Evolutionary conservation across 1,284 basidiomycete species (phyloP).

Genomic region (Naganishia sp.): DNA sequence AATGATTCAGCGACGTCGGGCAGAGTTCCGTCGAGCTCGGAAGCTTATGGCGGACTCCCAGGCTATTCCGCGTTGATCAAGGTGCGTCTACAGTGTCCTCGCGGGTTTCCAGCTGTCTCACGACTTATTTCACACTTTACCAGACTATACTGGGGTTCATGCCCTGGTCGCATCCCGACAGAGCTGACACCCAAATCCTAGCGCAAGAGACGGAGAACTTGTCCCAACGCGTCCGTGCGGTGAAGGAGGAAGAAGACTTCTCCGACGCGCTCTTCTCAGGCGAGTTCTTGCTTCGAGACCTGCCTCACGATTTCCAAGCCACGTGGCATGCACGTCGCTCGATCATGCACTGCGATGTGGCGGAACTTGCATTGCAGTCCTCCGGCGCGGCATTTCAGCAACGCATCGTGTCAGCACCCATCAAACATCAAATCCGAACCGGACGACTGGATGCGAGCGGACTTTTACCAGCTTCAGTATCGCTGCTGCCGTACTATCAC

Average conservation of each 20-base stretch:
- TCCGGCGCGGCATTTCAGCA: not conserved
- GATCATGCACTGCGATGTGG: not conserved
- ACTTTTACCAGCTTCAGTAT: not conserved
- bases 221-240: not conserved
- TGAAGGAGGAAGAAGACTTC: not conserved
- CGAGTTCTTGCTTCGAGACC: not conserved
- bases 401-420: not conserved
- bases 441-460: no score
- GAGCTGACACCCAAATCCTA: not conserved
- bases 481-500: not conserved
- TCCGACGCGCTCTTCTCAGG: not conserved
- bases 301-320: not conserved
- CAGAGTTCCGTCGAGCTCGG: no score
- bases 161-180: conserved; percentile 3
- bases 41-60: not conserved
- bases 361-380: not conserved
- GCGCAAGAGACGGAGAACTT: not conserved
- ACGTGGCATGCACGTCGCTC: not conserved
- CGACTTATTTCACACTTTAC: not conserved
- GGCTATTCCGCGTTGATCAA: not conserved
- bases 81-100: not conserved
- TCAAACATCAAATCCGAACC: no score
- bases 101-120: not conserved
- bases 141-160: not conserved
- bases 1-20: no score